Base-by-base conservation (phyloP, 1,139 yeast species). In the Sugiyamaella sp. region DNA sequence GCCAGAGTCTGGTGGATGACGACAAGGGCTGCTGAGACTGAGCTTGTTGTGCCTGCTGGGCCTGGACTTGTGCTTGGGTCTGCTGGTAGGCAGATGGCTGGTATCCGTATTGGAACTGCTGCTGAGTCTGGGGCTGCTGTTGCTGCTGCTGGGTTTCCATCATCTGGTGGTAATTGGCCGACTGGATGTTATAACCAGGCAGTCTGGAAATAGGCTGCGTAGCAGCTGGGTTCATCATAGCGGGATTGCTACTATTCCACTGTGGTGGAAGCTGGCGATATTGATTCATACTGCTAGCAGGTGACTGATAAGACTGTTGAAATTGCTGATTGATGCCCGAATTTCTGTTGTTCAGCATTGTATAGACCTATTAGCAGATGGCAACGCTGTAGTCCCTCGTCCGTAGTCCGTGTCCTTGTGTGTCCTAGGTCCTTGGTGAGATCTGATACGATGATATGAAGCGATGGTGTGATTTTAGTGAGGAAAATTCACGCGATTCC, bases 81-180 rank as follows among this genome's bases (percentile, higher is more conserved):
- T 47, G n/a, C n/a, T n/a, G 56, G 46, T 50, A 54, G 27, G 33
- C 51, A n/a, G 24, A 27, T 17, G 35, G 42, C 12, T 24, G 37
- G 20, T 24, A 37, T 3, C 19, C 2, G 25, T 46, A 38, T 4
- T 22, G 12, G n/a, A 24, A 24, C 46, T 40, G 55, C 37, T 51
- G 60, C 35, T 51, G 59, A 14, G 21, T 22, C 45, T 51, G 59
- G 22, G 53, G 54, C 35, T 46, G 58, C 35, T 46, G 58, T 24
- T 44, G 48, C 49, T 46, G 60, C 48, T 49, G 48, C 17, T 29
- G 48, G 14, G 12, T 44, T 16, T 44, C 48, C 20, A 44, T 44
- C 21, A 44, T 19, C n/a, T 44, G 48, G 24, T 44, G 48, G 21
- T 44, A 44, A 19, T 14, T 44, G 19, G 46, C 17, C 12, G 43